phyloP scores from a whole-genome alignment of 2,329 filamentous ascomycete genomes.

The Septoria linicola region DNA sequence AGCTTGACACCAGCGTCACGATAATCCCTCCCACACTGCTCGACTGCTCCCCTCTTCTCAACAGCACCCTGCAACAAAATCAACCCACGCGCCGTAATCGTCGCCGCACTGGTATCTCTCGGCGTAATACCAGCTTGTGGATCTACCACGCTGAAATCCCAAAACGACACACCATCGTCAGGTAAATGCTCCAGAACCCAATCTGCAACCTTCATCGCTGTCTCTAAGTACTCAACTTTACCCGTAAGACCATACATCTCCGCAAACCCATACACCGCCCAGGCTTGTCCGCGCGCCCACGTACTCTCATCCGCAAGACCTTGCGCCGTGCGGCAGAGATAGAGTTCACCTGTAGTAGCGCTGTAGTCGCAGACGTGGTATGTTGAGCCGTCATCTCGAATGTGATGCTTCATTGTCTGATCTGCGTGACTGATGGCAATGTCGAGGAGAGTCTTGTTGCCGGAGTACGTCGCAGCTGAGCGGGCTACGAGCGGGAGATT shows the following conservation, averaged over 20 bases:
- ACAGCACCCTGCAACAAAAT: slow-evolving; percentile 20
- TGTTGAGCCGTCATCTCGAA: slow-evolving; percentile 22
- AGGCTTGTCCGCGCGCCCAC: slow-evolving; percentile 24
- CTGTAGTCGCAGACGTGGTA: slow-evolving; percentile 23
- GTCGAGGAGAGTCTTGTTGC: slow-evolving; percentile 15
- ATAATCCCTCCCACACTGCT: slow-evolving; percentile 9
- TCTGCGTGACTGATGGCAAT: slow-evolving; percentile 22
- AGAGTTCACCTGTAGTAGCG: slow-evolving; percentile 18
- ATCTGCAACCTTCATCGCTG: slow-evolving; percentile 16
- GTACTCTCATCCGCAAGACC: slow-evolving; percentile 24
- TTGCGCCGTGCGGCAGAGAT: slow-evolving; percentile 25
- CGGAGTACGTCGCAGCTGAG: slow-evolving; percentile 15
- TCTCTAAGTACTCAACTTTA: slow-evolving; percentile 15
- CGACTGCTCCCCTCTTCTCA: slow-evolving; percentile 7
- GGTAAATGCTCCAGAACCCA: slow-evolving; percentile 23
- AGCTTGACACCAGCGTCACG: slow-evolving; percentile 13
- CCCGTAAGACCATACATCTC: slow-evolving; percentile 18
- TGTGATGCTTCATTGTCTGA: slow-evolving; percentile 18
- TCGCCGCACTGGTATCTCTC: slow-evolving; percentile 22
- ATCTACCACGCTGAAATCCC: slow-evolving; percentile 17
- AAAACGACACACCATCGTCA: slow-evolving; percentile 22
- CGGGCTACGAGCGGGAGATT: slow-evolving; percentile 23
- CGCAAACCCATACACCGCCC: slow-evolving; percentile 25
- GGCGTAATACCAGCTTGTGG: slow-evolving; percentile 21
- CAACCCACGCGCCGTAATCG: slow-evolving; percentile 21